These are phyloP conservation scores for Rhodocollybia butyracea DNA, from an alignment of 768 basidiomycete genomes.

Conservation along the genomic window DNA sequence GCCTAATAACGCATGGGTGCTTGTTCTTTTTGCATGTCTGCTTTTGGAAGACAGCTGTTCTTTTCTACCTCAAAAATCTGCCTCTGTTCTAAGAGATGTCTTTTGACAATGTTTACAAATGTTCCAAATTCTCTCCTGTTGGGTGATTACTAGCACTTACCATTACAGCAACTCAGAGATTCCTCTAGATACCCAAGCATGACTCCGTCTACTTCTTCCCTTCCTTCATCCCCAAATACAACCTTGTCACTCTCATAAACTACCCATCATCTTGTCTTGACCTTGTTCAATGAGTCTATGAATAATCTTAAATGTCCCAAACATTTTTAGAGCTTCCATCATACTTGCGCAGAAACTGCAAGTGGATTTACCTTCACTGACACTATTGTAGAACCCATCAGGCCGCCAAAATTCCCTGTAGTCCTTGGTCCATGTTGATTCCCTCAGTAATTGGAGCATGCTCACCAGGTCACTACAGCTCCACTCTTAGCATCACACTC, in stretches of 20 bases:
- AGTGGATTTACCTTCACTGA: constrained; percentile 21
- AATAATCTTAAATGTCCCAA: not conserved
- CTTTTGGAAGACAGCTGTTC: too few relatives aligned
- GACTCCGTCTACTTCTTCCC: not conserved
- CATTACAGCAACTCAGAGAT: not conserved
- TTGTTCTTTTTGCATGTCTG: too few relatives aligned
- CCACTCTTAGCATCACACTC: constrained; percentile 29
- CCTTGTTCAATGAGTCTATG: too few relatives aligned
- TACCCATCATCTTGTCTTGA: not conserved
- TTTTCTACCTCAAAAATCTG: too few relatives aligned
- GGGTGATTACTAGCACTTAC: too few relatives aligned
- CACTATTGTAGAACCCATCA: constrained; percentile 27
- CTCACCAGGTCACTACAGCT: constrained; percentile 29
- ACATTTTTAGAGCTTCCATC: constrained; percentile 4
- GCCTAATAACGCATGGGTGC: too few relatives aligned
- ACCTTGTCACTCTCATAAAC: not conserved
- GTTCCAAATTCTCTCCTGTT: too few relatives aligned
- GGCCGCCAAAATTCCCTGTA: constrained; percentile 19
- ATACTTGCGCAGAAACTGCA: constrained; percentile 8
- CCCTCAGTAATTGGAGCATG: constrained; percentile 20
- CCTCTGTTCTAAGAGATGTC: too few relatives aligned
- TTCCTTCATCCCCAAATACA: not conserved
- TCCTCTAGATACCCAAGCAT: constrained; percentile 5
- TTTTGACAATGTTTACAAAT: too few relatives aligned
- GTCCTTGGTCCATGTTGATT: constrained; percentile 24